phyloP scores from a whole-genome alignment of 495 filamentous ascomycete genomes.

The Tuber calosporum region DNA sequence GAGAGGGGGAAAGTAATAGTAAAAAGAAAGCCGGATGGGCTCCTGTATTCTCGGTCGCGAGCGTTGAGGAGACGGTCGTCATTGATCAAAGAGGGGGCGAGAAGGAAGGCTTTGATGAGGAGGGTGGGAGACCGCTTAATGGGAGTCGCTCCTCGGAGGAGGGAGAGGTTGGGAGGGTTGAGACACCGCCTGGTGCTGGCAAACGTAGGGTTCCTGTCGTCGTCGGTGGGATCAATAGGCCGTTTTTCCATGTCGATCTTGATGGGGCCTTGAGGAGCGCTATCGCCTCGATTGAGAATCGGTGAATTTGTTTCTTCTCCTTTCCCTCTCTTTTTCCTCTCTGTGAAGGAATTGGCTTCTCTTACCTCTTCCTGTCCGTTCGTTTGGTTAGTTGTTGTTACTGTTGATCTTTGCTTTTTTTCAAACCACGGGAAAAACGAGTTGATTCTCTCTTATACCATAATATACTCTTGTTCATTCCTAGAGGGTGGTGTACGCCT shows the following conservation, averaged over 20 bases:
- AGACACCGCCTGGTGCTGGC: slow-evolving; percentile 45
- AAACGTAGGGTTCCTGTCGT: slow-evolving; percentile 54
- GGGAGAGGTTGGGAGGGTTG: background rate
- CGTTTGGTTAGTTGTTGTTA: no score
- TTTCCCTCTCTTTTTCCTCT: background rate
- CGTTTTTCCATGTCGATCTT: slow-evolving; percentile 90
- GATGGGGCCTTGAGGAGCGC: slow-evolving; percentile 88
- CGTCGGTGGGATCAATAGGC: slow-evolving; percentile 79
- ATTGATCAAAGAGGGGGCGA: slow-evolving; percentile 50
- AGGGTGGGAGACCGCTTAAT: slow-evolving; percentile 15
- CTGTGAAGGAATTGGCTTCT: background rate
- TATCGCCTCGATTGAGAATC: slow-evolving; percentile 61
- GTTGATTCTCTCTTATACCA: background rate
- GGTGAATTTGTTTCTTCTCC: slow-evolving; percentile 6
- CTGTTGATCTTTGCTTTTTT: background rate
- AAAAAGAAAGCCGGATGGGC: slow-evolving; percentile 65
- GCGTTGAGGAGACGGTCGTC: slow-evolving; percentile 65
- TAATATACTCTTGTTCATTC: background rate
- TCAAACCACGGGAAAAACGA: background rate
- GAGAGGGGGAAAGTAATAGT: slow-evolving; percentile 43
- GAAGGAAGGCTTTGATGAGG: slow-evolving; percentile 25
- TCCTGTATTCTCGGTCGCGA: slow-evolving; percentile 91
- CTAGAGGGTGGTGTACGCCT: background rate
- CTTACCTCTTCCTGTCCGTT: background rate
- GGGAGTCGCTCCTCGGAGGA: background rate